Percentiles rank a stretch among this genome's conserved stretches.
These are phyloP conservation scores for Thraustotheca clavata DNA, from an alignment of 352 stramenopile species.

Conservation along the genomic window DNA sequence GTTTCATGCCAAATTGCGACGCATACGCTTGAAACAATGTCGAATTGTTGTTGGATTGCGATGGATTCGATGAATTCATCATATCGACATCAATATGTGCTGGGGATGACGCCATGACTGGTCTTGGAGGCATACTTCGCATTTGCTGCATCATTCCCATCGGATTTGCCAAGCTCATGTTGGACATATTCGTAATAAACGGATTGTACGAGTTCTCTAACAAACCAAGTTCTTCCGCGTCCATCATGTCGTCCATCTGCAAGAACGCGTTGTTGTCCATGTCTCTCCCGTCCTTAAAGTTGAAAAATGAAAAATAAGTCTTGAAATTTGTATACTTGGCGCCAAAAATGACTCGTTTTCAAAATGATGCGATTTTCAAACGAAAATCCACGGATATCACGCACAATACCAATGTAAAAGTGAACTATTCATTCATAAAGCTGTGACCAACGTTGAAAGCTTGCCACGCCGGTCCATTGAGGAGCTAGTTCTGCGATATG, in stretches of 20 bases:
- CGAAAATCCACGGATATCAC: no score
- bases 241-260: constrained; percentile 20
- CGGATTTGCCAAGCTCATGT: constrained; percentile 8
- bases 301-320: background rate
- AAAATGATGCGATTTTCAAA: no score
- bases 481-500: no score
- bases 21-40: constrained; percentile 21
- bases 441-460: no score
- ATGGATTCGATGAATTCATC: background rate
- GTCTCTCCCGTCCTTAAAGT: background rate
- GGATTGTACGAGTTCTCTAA: constrained; percentile 12
- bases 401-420: no score
- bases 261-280: constrained; percentile 20
- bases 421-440: no score
- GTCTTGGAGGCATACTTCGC: background rate
- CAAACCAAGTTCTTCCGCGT: constrained; percentile 13
- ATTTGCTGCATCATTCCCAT: background rate
- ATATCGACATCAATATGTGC: constrained; percentile 13
- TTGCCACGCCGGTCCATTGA: no score
- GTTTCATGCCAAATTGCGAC: constrained; percentile 20
- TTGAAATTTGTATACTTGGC: background rate
- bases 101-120: background rate
- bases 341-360: background rate
- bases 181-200: constrained; percentile 18
- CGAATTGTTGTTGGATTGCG: constrained; percentile 9